Evolutionary conservation across 2,329 filamentous ascomycete species (phyloP).

Genomic region (Cercospora sesami): DNA sequence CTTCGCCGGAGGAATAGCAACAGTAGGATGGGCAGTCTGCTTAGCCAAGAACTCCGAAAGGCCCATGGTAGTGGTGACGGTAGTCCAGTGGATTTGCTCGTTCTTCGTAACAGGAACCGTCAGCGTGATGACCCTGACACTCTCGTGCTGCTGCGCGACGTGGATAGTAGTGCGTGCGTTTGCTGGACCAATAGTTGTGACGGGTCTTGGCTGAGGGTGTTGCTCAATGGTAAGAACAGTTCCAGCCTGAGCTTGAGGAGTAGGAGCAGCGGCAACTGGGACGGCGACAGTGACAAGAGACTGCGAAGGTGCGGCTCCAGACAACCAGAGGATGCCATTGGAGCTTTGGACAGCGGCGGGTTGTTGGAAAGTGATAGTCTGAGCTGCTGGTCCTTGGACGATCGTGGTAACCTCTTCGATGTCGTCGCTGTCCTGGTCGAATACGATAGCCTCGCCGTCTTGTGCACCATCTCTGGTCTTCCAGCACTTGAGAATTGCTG

Average conservation of each 20-base stretch:
- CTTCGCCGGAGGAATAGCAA: neutral
- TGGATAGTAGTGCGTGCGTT: neutral
- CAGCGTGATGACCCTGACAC: neutral
- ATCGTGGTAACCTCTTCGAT: neutral
- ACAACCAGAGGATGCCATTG: neutral
- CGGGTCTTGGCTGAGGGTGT: neutral
- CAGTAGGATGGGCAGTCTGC: neutral
- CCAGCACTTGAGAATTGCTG: constrained; percentile 3
- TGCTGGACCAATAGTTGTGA: neutral
- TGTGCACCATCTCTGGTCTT: neutral
- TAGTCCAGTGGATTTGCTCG: neutral
- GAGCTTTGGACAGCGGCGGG: neutral
- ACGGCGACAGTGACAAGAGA: neutral
- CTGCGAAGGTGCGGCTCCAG: neutral
- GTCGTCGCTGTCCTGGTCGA: neutral
- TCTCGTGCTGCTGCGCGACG: neutral
- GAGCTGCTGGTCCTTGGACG: neutral
- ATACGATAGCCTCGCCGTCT: neutral
- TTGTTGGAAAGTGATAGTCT: neutral
- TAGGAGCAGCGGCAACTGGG: neutral
- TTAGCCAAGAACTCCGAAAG: constrained; percentile 1
- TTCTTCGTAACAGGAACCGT: neutral
- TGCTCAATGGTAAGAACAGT: neutral
- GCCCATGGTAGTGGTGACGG: constrained; percentile 1
- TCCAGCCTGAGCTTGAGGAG: neutral